Evolutionary conservation across 1,284 basidiomycete genomes (phyloP).

Genomic region (Fomitiporia mediterranea): DNA sequence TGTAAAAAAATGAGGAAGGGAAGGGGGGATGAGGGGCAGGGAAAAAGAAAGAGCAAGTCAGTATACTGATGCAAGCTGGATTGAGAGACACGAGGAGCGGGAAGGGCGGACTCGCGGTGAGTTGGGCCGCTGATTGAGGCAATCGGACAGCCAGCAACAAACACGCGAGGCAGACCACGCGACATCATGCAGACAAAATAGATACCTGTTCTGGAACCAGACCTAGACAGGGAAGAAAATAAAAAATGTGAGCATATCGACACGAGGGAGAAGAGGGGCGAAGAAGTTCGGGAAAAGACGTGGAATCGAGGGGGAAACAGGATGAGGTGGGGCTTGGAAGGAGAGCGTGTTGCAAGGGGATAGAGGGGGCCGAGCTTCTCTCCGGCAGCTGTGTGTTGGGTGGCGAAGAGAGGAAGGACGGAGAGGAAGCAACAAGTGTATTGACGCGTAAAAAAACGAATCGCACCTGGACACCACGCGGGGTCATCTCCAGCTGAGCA

Average conservation of each 20-base stretch:
- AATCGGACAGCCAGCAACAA: neutral
- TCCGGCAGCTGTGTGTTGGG: neutral
- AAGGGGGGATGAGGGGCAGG: no score
- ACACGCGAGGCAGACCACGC: neutral
- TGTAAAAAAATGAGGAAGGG: conserved; percentile 28
- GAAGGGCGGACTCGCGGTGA: neutral
- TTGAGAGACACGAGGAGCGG: neutral
- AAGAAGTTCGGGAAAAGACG: neutral
- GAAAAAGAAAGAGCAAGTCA: conserved; percentile 1
- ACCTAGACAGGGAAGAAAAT: conserved; percentile 41
- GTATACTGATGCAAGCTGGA: neutral
- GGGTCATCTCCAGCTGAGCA: conserved; percentile 82
- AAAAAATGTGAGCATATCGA: conserved; percentile 4
- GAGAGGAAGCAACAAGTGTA: neutral
- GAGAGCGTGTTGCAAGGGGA: neutral
- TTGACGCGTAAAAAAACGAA: neutral
- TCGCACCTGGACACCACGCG: conserved; percentile 86
- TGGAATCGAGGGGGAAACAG: neutral
- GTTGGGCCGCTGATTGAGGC: no score
- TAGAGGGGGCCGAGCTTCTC: neutral
- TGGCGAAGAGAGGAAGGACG: neutral
- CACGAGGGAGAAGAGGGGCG: neutral
- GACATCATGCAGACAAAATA: conserved; percentile 17
- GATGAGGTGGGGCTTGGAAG: conserved; percentile 5
- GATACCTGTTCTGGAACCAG: conserved; percentile 88